phyloP scores from a whole-genome alignment of 305 asterid genomes.

The Lippia alba region DNA sequence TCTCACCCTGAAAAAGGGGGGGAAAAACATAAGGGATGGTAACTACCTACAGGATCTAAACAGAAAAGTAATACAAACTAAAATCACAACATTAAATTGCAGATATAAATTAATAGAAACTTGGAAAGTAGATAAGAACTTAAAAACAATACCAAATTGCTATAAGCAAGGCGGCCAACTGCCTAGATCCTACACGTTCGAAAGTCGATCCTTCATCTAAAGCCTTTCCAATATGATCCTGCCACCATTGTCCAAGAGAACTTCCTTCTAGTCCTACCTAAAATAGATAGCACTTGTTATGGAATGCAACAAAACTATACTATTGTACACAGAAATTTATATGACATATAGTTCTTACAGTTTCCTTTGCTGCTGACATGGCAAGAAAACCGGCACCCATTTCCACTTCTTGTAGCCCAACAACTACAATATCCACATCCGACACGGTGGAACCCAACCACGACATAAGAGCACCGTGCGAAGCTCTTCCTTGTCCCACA shows the following conservation, averaged over 20 bases:
- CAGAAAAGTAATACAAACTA: not conserved
- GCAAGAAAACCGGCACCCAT: constrained; percentile 99
- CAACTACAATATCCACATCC: constrained; percentile 87
- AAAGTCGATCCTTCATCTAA: constrained; percentile 79
- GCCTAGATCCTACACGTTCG: constrained; percentile 88
- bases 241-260: constrained; percentile 96
- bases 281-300: constrained; percentile 39
- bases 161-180: constrained; percentile 88
- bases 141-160: constrained; percentile 68
- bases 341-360: constrained; percentile 51
- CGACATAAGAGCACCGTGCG: constrained; percentile 76
- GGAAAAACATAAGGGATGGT: constrained; percentile 13
- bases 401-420: constrained; percentile 95
- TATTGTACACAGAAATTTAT: not conserved
- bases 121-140: not conserved
- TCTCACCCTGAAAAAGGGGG: constrained; percentile 68
- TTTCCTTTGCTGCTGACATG: constrained; percentile 98
- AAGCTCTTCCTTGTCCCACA: constrained; percentile 92
- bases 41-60: constrained; percentile 26
- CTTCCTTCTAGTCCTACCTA: constrained; percentile 99
- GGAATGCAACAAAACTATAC: not conserved
- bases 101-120: not conserved
- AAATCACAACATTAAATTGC: not conserved
- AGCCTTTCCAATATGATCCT: constrained; percentile 82
- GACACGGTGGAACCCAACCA: constrained; percentile 89